Conservation (phyloP, 2,329 filamentous ascomycete species). For the Emmonsiellopsis sp. region DNA sequence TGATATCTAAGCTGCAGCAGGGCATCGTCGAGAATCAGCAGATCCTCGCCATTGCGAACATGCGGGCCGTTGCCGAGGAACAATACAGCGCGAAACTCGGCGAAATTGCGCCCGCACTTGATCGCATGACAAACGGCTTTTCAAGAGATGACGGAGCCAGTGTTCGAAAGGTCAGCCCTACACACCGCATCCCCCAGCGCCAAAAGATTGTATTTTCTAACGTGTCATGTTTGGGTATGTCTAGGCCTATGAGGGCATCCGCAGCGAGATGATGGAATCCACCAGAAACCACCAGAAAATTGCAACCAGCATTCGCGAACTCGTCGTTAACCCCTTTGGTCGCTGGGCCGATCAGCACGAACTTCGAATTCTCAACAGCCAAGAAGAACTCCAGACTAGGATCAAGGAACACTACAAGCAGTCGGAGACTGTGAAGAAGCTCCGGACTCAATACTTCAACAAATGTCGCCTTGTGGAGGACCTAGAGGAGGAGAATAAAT, state of each 20-base stretch:
- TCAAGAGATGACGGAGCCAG: constrained; percentile 88
- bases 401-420: constrained; percentile 93
- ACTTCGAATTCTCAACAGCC: constrained; percentile 79
- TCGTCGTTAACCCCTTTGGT: constrained; percentile 88
- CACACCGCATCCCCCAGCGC: no score
- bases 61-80: constrained; percentile 95
- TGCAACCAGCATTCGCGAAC: constrained; percentile 87
- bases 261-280: constrained; percentile 85
- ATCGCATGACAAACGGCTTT: constrained; percentile 75
- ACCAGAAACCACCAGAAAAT: constrained; percentile 89
- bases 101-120: constrained; percentile 73
- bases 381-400: constrained; percentile 82
- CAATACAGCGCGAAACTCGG: constrained; percentile 70
- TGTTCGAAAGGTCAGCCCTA: constrained; percentile 67
- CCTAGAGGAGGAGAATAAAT: constrained; percentile 94
- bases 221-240: constrained; percentile 5
- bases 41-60: constrained; percentile 77
- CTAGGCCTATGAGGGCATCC: constrained; percentile 88
- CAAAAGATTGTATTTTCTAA: background rate
- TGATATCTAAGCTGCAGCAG: constrained; percentile 95
- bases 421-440: constrained; percentile 80
- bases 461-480: constrained; percentile 96
- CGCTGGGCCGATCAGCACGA: constrained; percentile 97
- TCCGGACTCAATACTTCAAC: constrained; percentile 96
- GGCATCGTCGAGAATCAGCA: constrained; percentile 93